A percentile compares a stretch with the other conserved stretches of the same genome.
Conservation (phyloP, 2,329 filamentous ascomycete species). For the Hymenotorrendiella dingleyae region DNA sequence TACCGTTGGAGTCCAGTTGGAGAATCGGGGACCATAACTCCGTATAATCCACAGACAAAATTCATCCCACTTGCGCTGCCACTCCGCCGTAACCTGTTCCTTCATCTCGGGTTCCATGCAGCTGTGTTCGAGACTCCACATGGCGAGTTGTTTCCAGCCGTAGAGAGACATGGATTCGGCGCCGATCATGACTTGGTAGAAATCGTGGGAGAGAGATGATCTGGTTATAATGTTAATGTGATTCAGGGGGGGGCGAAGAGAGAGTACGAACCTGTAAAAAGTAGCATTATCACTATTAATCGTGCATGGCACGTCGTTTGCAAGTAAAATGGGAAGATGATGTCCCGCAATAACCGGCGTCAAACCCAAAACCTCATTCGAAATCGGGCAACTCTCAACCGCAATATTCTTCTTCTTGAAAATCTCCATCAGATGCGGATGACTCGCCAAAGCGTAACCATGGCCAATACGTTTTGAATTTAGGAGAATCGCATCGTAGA, state of each 20-base stretch:
- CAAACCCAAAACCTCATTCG: slow-evolving; percentile 68
- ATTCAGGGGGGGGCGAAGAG: too few species aligned
- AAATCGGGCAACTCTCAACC: slow-evolving; percentile 72
- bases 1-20: too few species aligned
- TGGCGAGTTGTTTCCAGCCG: slow-evolving; percentile 63
- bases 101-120: slow-evolving; percentile 44
- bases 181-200: slow-evolving; percentile 70
- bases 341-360: slow-evolving; percentile 61
- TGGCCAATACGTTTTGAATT: slow-evolving; percentile 67
- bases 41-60: slow-evolving; percentile 54
- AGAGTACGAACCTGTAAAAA: slow-evolving; percentile 59
- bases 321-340: slow-evolving; percentile 60
- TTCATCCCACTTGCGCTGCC: slow-evolving; percentile 49
- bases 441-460: slow-evolving; percentile 62
- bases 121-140: slow-evolving; percentile 58
- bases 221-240: too few species aligned
- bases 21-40: too few species aligned
- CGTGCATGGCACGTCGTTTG: slow-evolving; percentile 68
- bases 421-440: slow-evolving; percentile 58
- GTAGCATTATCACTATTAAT: slow-evolving; percentile 72
- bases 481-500: slow-evolving; percentile 62
- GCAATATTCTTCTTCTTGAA: slow-evolving; percentile 61
- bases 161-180: slow-evolving; percentile 59
- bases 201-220: slow-evolving; percentile 68
- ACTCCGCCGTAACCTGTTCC: slow-evolving; percentile 36